Base-by-base conservation (phyloP, 2,329 filamentous ascomycete species). In the Exutisphaerella laricina region DNA sequence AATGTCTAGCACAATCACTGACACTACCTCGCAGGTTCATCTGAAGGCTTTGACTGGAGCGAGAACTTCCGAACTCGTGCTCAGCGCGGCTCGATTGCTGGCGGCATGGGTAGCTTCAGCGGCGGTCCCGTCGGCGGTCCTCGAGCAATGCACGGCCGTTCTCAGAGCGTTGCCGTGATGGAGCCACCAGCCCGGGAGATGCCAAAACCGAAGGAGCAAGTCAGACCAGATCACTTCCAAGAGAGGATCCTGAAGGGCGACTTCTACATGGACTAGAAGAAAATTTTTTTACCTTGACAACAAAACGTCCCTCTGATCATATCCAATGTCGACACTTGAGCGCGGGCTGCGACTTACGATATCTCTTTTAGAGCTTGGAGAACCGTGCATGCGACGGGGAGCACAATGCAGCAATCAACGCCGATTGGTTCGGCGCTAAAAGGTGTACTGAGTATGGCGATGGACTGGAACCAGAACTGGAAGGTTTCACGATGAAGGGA, bases 221-320 rank as follows among this genome's bases (percentile, higher is more conserved):
- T 66, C 51, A 65, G 68, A 20, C 89, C 90, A 21, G 92, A 98
- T 70, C 84, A 84, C 50, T 92, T 96, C 70, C 89, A 96, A 67
- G 92, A 98, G 75, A 81, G 94, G 55, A 97, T 98, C 58, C 76
- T 98, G 55, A 92, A 95, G 70, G 92, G 90, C 33, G 92, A 98
- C 61, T 97, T 98, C 60, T 92, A 92, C 71, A 96, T 97, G 88
- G 89, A 96, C 62, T 95, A 45, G 10, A 23, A 3, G 20, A 8
- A 6, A 20, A 32, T 14, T 35, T 35, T 12, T n/a, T 21, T 23
- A 4, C 16, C 33, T 14, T 35, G 33, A n/a, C 33, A 8, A 20
- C 16, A 35, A 20, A 18, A 18, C 18, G 6, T 26, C 23, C 23
- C 6, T 26, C 23, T 6, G 23, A 6, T 26, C 12, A n/a, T n/a